A percentile compares a stretch with the other conserved stretches of the same genome.
These are phyloP conservation scores for Uronychia binucleata DNA, from an alignment of 73 alveolate genomes.

Conservation along the genomic window DNA sequence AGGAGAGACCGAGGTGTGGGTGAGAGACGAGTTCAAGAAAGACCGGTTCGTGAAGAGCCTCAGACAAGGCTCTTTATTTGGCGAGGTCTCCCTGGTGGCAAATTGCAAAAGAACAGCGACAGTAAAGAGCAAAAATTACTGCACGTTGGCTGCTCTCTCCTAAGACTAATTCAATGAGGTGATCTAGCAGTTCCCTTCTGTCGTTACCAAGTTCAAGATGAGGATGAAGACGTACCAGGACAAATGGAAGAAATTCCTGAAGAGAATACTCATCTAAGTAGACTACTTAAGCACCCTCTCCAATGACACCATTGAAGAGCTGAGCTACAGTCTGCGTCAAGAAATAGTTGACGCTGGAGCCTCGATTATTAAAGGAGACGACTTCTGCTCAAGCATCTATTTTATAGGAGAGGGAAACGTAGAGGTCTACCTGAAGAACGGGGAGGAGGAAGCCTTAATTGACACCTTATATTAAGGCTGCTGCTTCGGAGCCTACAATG, in stretches of 20 bases:
- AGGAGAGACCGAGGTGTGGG: constrained; percentile 27
- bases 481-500: constrained; percentile 3
- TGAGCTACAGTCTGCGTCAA: constrained; percentile 14
- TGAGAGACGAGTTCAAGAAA: background rate
- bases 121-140: constrained; percentile 68
- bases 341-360: constrained; percentile 4
- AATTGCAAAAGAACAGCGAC: constrained; percentile 86
- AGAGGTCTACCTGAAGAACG: background rate
- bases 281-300: constrained; percentile 23
- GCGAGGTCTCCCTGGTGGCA: constrained; percentile 45
- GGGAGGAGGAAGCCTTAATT: constrained; percentile 13
- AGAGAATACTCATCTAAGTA: background rate
- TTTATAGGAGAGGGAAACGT: constrained; percentile 7
- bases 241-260: constrained; percentile 24
- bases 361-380: constrained; percentile 4
- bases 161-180: constrained; percentile 36
- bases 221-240: constrained; percentile 31
- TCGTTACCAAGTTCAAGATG: constrained; percentile 18
- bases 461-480: constrained; percentile 28
- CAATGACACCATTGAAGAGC: constrained; percentile 17
- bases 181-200: constrained; percentile 48
- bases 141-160: constrained; percentile 64
- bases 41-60: background rate
- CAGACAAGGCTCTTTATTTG: constrained; percentile 6
- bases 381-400: background rate